These are phyloP conservation scores for Ganoderma meredithae DNA, from an alignment of 1,284 basidiomycete genomes.

Conservation along the genomic window DNA sequence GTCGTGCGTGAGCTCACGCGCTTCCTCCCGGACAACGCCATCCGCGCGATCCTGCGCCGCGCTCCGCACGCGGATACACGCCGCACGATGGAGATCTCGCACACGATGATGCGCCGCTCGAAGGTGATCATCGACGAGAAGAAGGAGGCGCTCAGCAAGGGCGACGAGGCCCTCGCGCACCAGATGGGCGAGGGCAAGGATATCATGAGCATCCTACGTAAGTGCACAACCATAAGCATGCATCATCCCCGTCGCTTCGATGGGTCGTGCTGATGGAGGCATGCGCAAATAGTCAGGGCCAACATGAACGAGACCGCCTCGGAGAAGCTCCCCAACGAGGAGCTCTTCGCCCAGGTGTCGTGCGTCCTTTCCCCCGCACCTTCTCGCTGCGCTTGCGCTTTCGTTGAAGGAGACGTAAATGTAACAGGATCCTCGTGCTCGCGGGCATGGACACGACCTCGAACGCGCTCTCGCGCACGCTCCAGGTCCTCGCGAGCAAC, in stretches of 20 bases:
- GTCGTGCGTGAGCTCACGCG: constrained; percentile 18
- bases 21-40: constrained; percentile 22
- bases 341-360: constrained; percentile 40
- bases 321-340: constrained; percentile 26
- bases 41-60: constrained; percentile 14
- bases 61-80: constrained; percentile 9
- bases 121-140: constrained; percentile 49
- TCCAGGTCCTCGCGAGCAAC: constrained; percentile 30
- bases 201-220: constrained; percentile 52
- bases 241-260: too few species aligned
- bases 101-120: constrained; percentile 48
- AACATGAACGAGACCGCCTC: constrained; percentile 34
- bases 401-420: too few species aligned
- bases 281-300: constrained; percentile 31
- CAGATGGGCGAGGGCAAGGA: constrained; percentile 49
- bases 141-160: constrained; percentile 38
- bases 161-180: constrained; percentile 33
- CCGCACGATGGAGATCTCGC: constrained; percentile 37
- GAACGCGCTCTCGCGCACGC: constrained; percentile 38
- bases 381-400: not conserved
- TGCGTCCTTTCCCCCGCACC: constrained; percentile 15
- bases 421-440: constrained; percentile 35
- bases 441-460: constrained; percentile 42
- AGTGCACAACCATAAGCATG: too few species aligned
- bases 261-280: not conserved